Base-by-base conservation (phyloP, 257 asterid species). In the Echium plantagineum region DNA sequence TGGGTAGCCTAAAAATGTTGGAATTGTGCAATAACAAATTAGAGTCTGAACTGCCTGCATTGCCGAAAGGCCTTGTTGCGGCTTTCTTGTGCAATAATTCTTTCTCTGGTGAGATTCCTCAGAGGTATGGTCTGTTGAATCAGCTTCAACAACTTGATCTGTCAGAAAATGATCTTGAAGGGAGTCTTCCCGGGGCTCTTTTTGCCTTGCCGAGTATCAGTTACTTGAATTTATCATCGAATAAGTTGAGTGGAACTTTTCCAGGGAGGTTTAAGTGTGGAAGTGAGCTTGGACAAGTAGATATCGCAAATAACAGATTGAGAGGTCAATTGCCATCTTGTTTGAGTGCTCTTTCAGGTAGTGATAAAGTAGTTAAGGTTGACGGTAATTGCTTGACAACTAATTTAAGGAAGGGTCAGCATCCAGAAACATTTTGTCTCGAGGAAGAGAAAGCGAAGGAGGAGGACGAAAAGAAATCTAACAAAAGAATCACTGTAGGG, bases 91-190 rank as follows among this genome's bases (percentile, higher is more conserved):
- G 77, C 28, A 78, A 77, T 59, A 82, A 82, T 65, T 69, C 77
- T 47, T 72, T 85, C 63, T 76, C 74, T 0, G 87, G 87, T 22
- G 67, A 56, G 56, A 78, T 85, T 13, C 94, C 94, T 5, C 66
- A 70, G 60, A 74, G 73, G 54, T 80, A 74, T 63, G 66, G 77
- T 9, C 65, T 58, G 20, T 52, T 85, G 48, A 51, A 63, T 60
- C 74, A 48, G 62, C 94, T 85, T 55, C 83, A 74, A 69, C 80
- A 80, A 55, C 79, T 85, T 22, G 90, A 85, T 65, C 72, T 85
- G 16, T 85, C 94, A 15, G 57, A 26, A 48, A 85, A 85, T 71
- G 71, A 70, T 12, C 77, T 85, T 38, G 31, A 66, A 21, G 94
- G 74, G 30, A 65, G 26, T 6, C 68, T 63, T 6, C 72, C 79